phyloP scores from a whole-genome alignment of 345 rosid species.

The Citrus unshiu region DNA sequence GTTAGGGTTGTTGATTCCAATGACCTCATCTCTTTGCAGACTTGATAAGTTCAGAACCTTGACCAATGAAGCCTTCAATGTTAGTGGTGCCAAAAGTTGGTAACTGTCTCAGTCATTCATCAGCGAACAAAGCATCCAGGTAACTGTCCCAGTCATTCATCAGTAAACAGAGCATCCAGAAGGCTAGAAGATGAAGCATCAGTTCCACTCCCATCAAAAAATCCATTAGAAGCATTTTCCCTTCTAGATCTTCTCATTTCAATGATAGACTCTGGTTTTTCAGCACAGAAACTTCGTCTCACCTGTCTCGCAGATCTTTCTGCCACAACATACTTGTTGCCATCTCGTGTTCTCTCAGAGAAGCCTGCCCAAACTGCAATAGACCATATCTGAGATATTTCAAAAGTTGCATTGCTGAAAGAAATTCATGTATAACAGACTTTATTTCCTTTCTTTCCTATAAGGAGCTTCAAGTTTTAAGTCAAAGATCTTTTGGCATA shows the following conservation, averaged over 20 bases:
- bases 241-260: constrained; percentile 63
- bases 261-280: constrained; percentile 56
- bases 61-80: neutral
- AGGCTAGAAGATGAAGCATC: constrained; percentile 48
- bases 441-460: neutral
- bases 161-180: constrained; percentile 52
- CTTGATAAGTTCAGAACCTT: neutral
- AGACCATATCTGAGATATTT: neutral
- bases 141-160: constrained; percentile 24
- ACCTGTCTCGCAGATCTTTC: constrained; percentile 60
- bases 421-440: neutral
- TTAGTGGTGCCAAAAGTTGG: constrained; percentile 5
- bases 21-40: constrained; percentile 5
- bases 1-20: neutral
- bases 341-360: constrained; percentile 75
- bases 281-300: constrained; percentile 53
- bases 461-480: neutral
- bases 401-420: neutral
- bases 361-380: constrained; percentile 95
- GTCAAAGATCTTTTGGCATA: neutral
- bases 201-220: constrained; percentile 55
- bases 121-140: constrained; percentile 50
- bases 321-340: constrained; percentile 82
- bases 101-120: constrained; percentile 23
- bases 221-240: constrained; percentile 52